Base-by-base conservation (phyloP, 1,284 basidiomycete species). In the Porogramme epimiltina region DNA sequence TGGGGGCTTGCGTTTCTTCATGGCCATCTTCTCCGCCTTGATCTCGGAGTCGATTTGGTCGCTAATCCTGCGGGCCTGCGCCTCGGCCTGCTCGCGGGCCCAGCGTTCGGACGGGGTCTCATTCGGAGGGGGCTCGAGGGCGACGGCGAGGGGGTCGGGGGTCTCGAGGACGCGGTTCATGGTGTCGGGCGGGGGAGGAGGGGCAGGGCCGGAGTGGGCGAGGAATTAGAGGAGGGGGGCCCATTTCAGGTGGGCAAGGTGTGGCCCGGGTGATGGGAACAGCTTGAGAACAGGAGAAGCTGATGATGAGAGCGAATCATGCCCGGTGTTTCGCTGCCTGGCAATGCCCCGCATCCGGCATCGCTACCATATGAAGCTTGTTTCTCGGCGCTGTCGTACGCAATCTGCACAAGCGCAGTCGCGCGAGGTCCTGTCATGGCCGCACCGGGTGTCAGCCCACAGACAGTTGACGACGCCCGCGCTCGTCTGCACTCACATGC, bases 1-100 rank as follows among this genome's bases (percentile, higher is more conserved):
- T 0, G 81, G 77, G 45, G 69, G 67, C 56, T 73, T 76, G 60
- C 73, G 80, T 70, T 76, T 84, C 70, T 74, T 84, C 51, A 80
- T 68, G 0, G 69, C 73, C 15, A 74, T 72, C 56, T 70, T 75
- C 60, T 87, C 85, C 42, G 70, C 73, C 42, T 77, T 74, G 38
- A 89, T 69, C 63, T 81, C 78, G 50, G 84, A 84, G 72, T 89
- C 87, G 57, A 89, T 89, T 54, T 79, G 76, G 42, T 86, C 83
- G 65, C 81, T 87, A 39, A 72, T 71, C 50, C 74, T 73, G 61
- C 77, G 77, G 0, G 85, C 86, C 53, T 84, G 79, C 0, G 76
- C 75, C 63, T 89, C 87, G 6, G 75, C 74, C 23, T 68, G 70
- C 57, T 84, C 79, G 25, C 87, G 72, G 15, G 67, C 70, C 25